Base-by-base conservation (phyloP, 129 eudicot genomes). In the Arctium lappa region DNA sequence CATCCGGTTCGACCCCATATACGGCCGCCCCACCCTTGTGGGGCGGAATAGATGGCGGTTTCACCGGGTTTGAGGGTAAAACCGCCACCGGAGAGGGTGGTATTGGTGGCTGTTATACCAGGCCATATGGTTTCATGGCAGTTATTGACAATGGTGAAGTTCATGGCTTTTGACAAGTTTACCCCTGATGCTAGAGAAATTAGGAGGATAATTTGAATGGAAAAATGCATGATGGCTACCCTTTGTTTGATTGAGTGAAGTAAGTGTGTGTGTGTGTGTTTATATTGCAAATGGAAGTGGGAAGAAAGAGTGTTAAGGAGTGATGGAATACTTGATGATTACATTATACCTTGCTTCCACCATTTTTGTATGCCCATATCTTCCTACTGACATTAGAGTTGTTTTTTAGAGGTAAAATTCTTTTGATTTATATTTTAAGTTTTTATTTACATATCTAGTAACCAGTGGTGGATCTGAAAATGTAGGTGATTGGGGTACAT, bases 1-100 rank as follows among this genome's bases (percentile, higher is more conserved):
- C 94, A 90, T 15, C 93, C 91, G 12, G 97, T 92, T 77, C 97
- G 71, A n/a, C 89, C 97, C 97, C 94, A 92, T 63, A 92, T 88
- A 8, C 94, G 88, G 31, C 97, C 97, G 50, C 82, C 76, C 97
- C 97, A 92, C 13, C 89, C 90, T 6, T 80, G 12, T 12, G 92
- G 91, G 50, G 88, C 79, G 18, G 87, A 50, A 73, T 86, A 88
- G 76, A 87, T 69, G 81, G 83, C 77, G 72, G 91, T 74, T 66
- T 92, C 85, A 39, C 87, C 86, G 7, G 88, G 89, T 79, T 83
- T 85, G 50, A 88, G 80, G 27, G 70, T 33, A 50, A 83, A 92
- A 72, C 91, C 92, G 33, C 82, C 87, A 4, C 89, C 87, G 4
- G 72, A 77, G 77, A 75, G 32, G 82, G 86, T 92, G 87, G 75